Base-by-base conservation (phyloP, 192 early-diverging fungal genomes). In the Coemansia sp. region DNA sequence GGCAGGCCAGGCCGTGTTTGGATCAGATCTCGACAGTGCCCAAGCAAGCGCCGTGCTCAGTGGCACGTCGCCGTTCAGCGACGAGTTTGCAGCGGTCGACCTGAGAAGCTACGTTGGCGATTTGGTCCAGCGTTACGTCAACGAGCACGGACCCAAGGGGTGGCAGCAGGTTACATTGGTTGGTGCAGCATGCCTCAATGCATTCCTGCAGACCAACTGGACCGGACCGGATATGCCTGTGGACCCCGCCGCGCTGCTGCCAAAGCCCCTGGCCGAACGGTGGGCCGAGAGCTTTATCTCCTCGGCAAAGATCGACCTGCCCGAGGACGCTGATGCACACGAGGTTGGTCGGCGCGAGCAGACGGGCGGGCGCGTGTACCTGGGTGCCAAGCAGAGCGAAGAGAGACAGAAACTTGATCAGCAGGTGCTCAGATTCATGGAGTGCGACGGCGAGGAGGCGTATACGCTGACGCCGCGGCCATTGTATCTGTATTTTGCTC, bases 131-230 rank as follows among this genome's bases (percentile, higher is more conserved):
- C 44, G 27, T 11, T 51, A 58, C 36, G 32, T 49, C 5, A 11
- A 30, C 15, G 50, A 46, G 24, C 43, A 45, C 9, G 59, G 63
- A 5, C 20, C 59, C 23, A 20, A 37, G 15, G 49, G 39, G 2
- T 66, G 63, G 63, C 4, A 15, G 1, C 46, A 60, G 45, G 51
- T 73, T n/a, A 62, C 59, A 15, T 18, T 50, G 41, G 54, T 93
- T 9, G 89, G 78, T 28, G 79, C 84, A 18, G 85, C 87, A 1
- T 78, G 78, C 26, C 74, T 97, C n/a, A 83, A 85, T 24, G 72
- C 80, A 15, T 97, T 97, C 75, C 55, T 93, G 15, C 93, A 97
- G 72, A 72, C 78, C 26, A 83, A 81, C 46, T 95, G 90, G 89
- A 97, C 94, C 1, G 94, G 94, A 4, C 94, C 94, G 6, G 56